These are phyloP conservation scores for Coniochaeta hoffmannii DNA, from an alignment of 2,329 filamentous ascomycete species.

Conservation along the genomic window DNA sequence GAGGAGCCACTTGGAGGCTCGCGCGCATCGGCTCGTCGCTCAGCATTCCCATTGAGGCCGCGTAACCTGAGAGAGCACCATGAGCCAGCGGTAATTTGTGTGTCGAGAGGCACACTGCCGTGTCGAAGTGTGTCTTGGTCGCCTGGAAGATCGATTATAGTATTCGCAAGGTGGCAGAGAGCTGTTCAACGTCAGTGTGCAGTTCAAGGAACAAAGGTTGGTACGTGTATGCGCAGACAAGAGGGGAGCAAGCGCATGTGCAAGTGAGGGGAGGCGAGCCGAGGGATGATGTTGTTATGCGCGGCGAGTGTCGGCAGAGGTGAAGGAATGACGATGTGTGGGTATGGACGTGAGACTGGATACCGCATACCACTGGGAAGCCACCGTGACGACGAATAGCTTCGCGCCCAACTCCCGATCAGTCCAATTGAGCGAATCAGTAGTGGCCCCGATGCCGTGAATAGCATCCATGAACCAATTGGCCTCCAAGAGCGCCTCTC, in stretches of 20 bases:
- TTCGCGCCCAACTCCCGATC: neutral
- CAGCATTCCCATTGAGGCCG: conserved; percentile 38
- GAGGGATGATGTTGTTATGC: neutral
- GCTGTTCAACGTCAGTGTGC: neutral
- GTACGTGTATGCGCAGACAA: neutral
- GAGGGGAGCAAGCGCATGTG: neutral
- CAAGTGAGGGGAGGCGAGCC: neutral
- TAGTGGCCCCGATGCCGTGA: neutral
- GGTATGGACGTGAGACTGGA: neutral
- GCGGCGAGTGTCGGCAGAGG: neutral
- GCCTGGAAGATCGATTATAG: neutral
- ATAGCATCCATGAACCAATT: neutral
- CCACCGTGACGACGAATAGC: neutral
- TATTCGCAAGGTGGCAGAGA: neutral
- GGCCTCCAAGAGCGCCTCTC: neutral
- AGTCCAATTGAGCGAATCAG: neutral
- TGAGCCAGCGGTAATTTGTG: conserved; percentile 13
- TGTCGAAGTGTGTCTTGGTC: neutral
- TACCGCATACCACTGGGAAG: neutral
- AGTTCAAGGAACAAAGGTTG: neutral
- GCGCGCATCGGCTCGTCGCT: conserved; percentile 41
- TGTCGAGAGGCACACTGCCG: conserved; percentile 6
- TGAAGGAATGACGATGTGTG: neutral
- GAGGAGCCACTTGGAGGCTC: conserved; percentile 55
- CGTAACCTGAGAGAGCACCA: conserved; percentile 25